Evolutionary conservation across 75 land plant genomes (phyloP).

Genomic region (Larix kaempferi): DNA sequence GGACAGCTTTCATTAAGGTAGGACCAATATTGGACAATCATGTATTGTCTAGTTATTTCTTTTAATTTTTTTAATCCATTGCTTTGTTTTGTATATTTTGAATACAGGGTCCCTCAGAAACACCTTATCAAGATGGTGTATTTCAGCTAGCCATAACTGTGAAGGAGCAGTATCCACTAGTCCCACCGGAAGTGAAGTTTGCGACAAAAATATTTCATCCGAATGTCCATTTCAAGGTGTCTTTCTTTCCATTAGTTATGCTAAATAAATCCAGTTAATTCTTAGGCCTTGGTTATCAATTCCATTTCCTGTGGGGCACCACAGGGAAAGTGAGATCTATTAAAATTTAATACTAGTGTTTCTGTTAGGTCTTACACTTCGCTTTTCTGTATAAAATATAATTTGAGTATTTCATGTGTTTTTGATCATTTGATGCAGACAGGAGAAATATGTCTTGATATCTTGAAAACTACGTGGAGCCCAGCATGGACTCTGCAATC

Average conservation of each 20-base stretch:
- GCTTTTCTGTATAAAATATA: neutral
- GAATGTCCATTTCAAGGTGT: constrained; percentile 99
- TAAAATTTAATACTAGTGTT: neutral
- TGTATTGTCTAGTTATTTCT: neutral
- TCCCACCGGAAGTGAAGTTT: constrained; percentile 97
- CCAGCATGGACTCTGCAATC: constrained; percentile 99
- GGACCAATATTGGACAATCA: neutral
- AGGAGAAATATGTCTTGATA: constrained; percentile 98
- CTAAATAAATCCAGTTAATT: neutral
- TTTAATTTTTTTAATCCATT: neutral
- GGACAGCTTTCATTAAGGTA: constrained; percentile 98
- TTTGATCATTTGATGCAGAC: constrained; percentile 47
- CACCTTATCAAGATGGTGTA: constrained; percentile 94
- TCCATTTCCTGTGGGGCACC: neutral
- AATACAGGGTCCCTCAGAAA: constrained; percentile 91
- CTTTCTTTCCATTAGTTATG: neutral
- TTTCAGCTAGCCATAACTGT: constrained; percentile 94
- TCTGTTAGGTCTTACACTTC: neutral
- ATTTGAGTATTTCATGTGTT: neutral
- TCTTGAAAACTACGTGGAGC: constrained; percentile 99
- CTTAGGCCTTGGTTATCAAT: neutral
- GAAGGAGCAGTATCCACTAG: constrained; percentile 96
- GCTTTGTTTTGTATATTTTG: neutral
- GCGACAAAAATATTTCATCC: constrained; percentile 99
- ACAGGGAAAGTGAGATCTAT: neutral